Base-by-base conservation (phyloP, 768 basidiomycete species). In the Candolleomyces efflorescens region DNA sequence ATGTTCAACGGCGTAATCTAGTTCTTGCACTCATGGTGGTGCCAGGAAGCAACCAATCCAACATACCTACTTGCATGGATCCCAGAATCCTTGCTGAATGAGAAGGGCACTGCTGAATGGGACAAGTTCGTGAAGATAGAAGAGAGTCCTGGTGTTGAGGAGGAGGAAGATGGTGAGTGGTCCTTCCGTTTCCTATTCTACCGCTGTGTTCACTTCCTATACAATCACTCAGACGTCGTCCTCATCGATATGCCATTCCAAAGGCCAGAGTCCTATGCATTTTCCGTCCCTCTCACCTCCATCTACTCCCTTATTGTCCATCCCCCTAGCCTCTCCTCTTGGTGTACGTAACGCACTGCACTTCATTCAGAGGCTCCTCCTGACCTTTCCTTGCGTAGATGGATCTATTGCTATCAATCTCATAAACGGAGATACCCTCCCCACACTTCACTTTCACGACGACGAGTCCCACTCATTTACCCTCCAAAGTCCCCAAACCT, bases 371-470 rank as follows among this genome's bases (percentile, higher is more conserved):
- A 67, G 59, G 58, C 45, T 6, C 53, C 55, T 26, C 46, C 52
- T 63, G 56, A 32, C 32, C 11, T 48, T 12, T 55, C 18, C 32
- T 32, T 32, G 32, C 32, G 2, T 43, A 95, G 90, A 94, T 67
- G 94, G 94, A 5, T 89, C 90, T 18, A 82, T 95, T 60, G 90
- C 86, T 39, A 84, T 98, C 59, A 96, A 96, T 69, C 86, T 93
- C 57, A 90, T 87, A 62, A 90, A 85, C 63, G 89, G 90, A 27
- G 84, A 88, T 51, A 91, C 94, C 1, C 79, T 97, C 0, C 92
- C 94, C 0, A 92, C 90, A 0, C 81, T 99, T 2, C 85, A 94
- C 71, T 98, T 98, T 71, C 97, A 98, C 70, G 97, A 98, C 67
- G 95, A 98, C 64, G 95, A 98, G 70, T 95, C 94, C 0, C 83